A percentile compares a stretch with the other conserved stretches of the same genome.
Conservation (phyloP, 306 rosid species). For the Citrullus mucosospermus region DNA sequence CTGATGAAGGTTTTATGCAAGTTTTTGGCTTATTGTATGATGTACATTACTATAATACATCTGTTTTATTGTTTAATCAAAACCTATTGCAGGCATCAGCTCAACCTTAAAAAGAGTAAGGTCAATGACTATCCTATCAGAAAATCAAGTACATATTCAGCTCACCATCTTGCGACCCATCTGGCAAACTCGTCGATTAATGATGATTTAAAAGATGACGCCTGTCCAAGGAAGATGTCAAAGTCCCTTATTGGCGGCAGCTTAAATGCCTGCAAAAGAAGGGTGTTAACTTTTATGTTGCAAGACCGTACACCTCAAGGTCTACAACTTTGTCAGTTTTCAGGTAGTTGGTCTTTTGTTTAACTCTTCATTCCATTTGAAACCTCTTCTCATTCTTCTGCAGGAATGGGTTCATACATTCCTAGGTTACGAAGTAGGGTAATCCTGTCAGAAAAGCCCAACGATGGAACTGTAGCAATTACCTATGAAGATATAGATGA, state of each 20-base stretch:
- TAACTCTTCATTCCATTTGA: conserved; percentile 9
- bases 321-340: conserved; percentile 16
- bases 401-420: conserved; percentile 44
- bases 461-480: conserved; percentile 86
- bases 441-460: conserved; percentile 80
- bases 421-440: conserved; percentile 42
- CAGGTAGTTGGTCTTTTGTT: background rate
- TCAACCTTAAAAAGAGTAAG: conserved; percentile 54
- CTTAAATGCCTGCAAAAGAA: conserved; percentile 65
- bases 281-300: conserved; percentile 29
- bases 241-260: conserved; percentile 77
- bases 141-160: conserved; percentile 35
- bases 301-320: conserved; percentile 72
- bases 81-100: conserved; percentile 56
- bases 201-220: conserved; percentile 64
- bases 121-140: conserved; percentile 25
- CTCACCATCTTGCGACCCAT: conserved; percentile 18
- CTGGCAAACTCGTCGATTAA: conserved; percentile 32
- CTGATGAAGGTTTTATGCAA: background rate
- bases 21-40: background rate
- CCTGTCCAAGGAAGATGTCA: conserved; percentile 35
- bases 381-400: conserved; percentile 14
- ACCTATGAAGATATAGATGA: conserved; percentile 57
- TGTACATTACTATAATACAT: background rate
- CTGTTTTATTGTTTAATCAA: conserved; percentile 10